Evolutionary conservation across 2,329 filamentous ascomycete species (phyloP), one percentile per base, ranked within the genome.

Genomic region (Westerdykella aurantiaca): DNA sequence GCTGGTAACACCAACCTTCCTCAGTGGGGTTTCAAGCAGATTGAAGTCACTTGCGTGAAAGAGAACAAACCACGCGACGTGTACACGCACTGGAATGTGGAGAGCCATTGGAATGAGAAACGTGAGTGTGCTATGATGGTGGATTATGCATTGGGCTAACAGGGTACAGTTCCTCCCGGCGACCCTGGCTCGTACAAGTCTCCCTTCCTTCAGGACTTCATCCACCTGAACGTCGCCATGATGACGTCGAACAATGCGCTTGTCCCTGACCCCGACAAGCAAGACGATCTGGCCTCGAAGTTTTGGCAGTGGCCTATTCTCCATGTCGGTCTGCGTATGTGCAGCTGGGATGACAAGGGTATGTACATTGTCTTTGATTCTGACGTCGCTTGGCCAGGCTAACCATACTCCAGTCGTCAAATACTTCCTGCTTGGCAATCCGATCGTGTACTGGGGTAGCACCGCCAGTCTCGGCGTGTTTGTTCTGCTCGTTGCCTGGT

Each of bases 221-320:
- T 98, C 51, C 93, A 98, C 68, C 75, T 97, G 49, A 98, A 98
- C 66, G 93, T 98, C 49, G 93, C 93, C 50, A 98, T 98, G 93
- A 96, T 97, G 91, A 98, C 93, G 3, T 97, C 93, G 33, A 98
- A 98, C 78, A 98, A 98, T 64, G 93, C 93, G 18, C 81, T 98
- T 37, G 88, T 98, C 16, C 93, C 93, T 4, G 93, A 98, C 62
- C 91, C 93, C 4, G 93, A 98, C 69, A 98, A 98, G 79, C 93
- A 98, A 69, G 93, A 98, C 61, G 93, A 98, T 62, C 81, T 98
- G 38, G 93, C 93, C 25, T 98, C 93, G 12, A 78, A 89, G 54
- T 96, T 90, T 76, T 98, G 93, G 93, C 90, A 98, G 72, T 98
- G 93, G 93, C 93, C 93, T 16, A 81, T 98, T 51, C 81, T 98